Evolutionary conservation across 2,329 filamentous ascomycete species (phyloP).

Genomic region (Fusarium heterosporum): DNA sequence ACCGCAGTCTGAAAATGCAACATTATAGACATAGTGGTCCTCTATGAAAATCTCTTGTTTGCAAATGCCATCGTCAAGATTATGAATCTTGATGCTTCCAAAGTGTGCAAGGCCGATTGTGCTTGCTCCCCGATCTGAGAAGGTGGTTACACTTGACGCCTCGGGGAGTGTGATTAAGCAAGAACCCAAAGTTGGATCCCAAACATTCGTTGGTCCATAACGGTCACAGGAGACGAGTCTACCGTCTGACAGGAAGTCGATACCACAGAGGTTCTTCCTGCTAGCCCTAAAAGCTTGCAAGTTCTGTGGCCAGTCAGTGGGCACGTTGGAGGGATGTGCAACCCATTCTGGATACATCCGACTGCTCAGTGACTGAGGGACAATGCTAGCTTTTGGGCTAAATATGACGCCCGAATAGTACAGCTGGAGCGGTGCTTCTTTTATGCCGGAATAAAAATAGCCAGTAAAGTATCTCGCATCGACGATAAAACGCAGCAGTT

Average conservation of each 20-base stretch:
- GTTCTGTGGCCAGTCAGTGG: neutral
- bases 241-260: neutral
- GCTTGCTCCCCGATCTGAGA: neutral
- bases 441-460: neutral
- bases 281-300: neutral
- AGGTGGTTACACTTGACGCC: neutral
- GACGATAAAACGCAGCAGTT: neutral
- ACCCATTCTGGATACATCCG: neutral
- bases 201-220: neutral
- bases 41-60: accelerated
- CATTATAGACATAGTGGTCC: accelerated
- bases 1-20: neutral
- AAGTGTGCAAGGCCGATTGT: neutral
- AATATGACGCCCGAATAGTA: neutral
- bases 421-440: neutral
- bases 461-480: neutral
- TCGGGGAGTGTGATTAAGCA: neutral
- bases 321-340: neutral
- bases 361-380: neutral
- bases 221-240: neutral
- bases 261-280: accelerated
- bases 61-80: neutral
- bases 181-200: neutral
- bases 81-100: neutral
- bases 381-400: neutral